Base-by-base conservation (phyloP, 805 yeast genomes). In the Lachancea dasiensis region DNA sequence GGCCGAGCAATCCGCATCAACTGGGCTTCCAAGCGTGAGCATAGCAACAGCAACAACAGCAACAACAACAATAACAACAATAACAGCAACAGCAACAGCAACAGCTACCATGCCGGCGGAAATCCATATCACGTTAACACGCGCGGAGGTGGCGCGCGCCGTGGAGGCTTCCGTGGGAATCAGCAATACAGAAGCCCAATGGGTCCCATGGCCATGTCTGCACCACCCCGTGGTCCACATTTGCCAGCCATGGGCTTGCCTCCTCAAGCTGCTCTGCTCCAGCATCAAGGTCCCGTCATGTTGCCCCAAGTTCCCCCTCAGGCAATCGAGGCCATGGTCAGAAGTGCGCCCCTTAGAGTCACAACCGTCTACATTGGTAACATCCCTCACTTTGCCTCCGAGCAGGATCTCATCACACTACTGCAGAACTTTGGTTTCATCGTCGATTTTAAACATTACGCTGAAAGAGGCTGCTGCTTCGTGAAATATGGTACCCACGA, bases 311-410 rank as follows among this genome's bases (percentile, higher is more conserved):
- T 60, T 9, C 52, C 55, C 21, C 81, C 81, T 10, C 81, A 72
- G 49, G 68, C 77, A 33, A 83, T 76, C 56, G 92, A 84, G 37
- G 65, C 75, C 35, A 81, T 86, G 34, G 65, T 83, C 43, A 71
- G 85, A 63, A 89, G 83, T 60, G 69, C 92, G 5, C 94, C 95
- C 29, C 70, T 73, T 39, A 59, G 63, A 48, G 60, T 59, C 27
- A 80, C 90, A 6, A 86, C 95, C 4, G 92, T 86, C 21, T 86
- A 86, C 56, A 67, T 86, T 42, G 95, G 96, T 30, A 86, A 86
- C 60, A 70, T 86, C 50, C 81, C 92, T 21, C 89, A 81, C 49
- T 78, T 69, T 57, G 78, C 85, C 19, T 75, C 81, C 36, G 86
- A 83, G 59, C 69, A 69, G 39, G 92, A 84, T 46, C 65, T 86